Percentiles rank a stretch among this genome's conserved stretches.
phyloP scores from a whole-genome alignment of 2,329 filamentous ascomycete genomes.

The Clarireedia monteithiana region DNA sequence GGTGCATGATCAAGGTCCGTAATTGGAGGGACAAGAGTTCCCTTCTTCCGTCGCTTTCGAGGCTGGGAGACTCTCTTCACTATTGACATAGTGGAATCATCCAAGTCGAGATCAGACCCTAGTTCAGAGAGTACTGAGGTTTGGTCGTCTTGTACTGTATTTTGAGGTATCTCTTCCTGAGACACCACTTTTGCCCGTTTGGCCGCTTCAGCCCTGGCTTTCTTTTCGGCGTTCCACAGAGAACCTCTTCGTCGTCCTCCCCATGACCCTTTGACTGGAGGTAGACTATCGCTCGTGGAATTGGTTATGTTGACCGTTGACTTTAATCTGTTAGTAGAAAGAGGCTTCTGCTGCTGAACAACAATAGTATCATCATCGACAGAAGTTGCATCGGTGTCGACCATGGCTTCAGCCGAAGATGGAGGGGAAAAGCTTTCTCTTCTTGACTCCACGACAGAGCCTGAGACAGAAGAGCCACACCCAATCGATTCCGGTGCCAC shows the following conservation, averaged over 20 bases:
- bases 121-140: constrained; percentile 10
- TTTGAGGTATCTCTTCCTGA: not conserved
- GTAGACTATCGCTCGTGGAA: not conserved
- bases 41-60: constrained; percentile 11
- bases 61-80: not conserved
- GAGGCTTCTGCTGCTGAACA: constrained; percentile 9
- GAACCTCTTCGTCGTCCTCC: constrained; percentile 7
- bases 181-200: not conserved
- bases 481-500: not conserved
- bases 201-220: not conserved
- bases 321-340: not conserved
- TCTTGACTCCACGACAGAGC: constrained; percentile 9
- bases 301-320: not conserved
- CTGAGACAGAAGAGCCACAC: constrained; percentile 11
- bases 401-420: constrained; percentile 14
- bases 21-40: constrained; percentile 9
- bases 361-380: constrained; percentile 29
- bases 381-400: constrained; percentile 28
- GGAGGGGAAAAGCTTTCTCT: constrained; percentile 7
- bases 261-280: constrained; percentile 2
- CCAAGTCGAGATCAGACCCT: constrained; percentile 9
- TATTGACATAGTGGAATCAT: constrained; percentile 11
- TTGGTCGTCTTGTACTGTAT: constrained; percentile 6
- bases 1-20: constrained; percentile 23
- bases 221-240: constrained; percentile 7